Conservation (phyloP, 441 rosid genomes). For the Populus hybrid region DNA sequence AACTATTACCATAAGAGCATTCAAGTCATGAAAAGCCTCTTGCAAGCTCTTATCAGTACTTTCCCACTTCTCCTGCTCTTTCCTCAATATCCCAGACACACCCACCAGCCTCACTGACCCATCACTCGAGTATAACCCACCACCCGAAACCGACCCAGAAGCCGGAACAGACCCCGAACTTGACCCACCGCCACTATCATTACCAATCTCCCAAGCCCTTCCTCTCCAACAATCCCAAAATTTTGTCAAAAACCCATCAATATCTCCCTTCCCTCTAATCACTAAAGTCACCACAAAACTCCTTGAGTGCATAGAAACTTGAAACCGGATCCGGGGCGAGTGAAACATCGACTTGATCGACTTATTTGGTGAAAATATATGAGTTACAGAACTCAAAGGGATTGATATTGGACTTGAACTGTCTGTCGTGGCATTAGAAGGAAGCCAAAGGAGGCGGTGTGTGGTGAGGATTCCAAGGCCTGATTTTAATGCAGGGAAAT, state of each 20-base stretch:
- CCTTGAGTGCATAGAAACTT: slow-evolving; percentile 41
- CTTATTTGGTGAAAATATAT: slow-evolving; percentile 61
- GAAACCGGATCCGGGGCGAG: slow-evolving; percentile 85
- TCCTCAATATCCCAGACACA: slow-evolving; percentile 81
- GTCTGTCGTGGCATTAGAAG: slow-evolving; percentile 40
- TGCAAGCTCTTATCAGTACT: slow-evolving; percentile 93
- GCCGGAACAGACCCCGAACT: slow-evolving; percentile 18
- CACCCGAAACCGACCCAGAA: slow-evolving; percentile 24
- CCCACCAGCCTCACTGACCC: slow-evolving; percentile 91
- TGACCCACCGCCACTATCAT: slow-evolving; percentile 9
- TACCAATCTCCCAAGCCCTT: slow-evolving; percentile 62
- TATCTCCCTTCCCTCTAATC: slow-evolving; percentile 80
- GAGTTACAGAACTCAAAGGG: slow-evolving; percentile 53
- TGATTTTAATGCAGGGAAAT: slow-evolving; percentile 39
- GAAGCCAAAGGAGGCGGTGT: slow-evolving; percentile 88
- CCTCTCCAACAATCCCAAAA: slow-evolving; percentile 81
- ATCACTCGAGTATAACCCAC: slow-evolving; percentile 63
- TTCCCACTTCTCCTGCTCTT: slow-evolving; percentile 94
- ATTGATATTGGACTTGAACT: slow-evolving; percentile 35
- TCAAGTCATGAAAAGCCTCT: slow-evolving; percentile 90
- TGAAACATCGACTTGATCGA: slow-evolving; percentile 82
- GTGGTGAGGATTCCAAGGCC: slow-evolving; percentile 78
- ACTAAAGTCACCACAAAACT: slow-evolving; percentile 63
- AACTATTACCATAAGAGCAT: slow-evolving; percentile 71
- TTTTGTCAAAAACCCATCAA: slow-evolving; percentile 64